These are phyloP conservation scores for Piromyces sp. DNA, from an alignment of 192 early-diverging fungal genomes.

Conservation along the genomic window DNA sequence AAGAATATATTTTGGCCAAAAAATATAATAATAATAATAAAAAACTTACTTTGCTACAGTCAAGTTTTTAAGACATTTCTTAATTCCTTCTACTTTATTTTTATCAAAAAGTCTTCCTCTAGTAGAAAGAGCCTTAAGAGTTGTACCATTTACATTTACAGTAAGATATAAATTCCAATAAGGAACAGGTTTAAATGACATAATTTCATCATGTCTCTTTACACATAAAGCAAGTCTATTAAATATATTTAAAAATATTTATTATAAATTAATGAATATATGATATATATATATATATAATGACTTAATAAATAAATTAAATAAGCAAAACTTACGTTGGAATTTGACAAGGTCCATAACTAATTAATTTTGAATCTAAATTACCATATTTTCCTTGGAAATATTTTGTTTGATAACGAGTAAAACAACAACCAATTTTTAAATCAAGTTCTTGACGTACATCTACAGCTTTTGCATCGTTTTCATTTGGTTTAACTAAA, in stretches of 20 bases:
- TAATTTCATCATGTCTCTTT: constrained; percentile 30
- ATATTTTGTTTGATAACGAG: constrained; percentile 25
- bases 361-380: constrained; percentile 22
- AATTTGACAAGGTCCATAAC: constrained; percentile 30
- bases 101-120: constrained; percentile 20
- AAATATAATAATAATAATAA: too few species aligned
- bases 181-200: constrained; percentile 25
- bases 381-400: constrained; percentile 38
- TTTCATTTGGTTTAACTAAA: constrained; percentile 22
- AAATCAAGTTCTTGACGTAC: constrained; percentile 31
- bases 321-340: constrained; percentile 10
- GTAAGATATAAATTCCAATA: constrained; percentile 18
- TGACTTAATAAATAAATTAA: background rate
- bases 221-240: constrained; percentile 21
- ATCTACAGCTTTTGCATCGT: constrained; percentile 30
- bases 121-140: constrained; percentile 2
- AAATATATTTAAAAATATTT: background rate
- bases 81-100: constrained; percentile 13
- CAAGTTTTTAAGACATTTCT: constrained; percentile 11
- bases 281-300: too few species aligned
- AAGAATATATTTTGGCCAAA: too few species aligned
- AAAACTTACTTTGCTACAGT: constrained; percentile 16
- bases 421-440: constrained; percentile 25
- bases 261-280: too few species aligned
- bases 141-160: constrained; percentile 8